Evolutionary conservation across 441 rosid species (phyloP).

Genomic region (Adansonia rubrostipa): DNA sequence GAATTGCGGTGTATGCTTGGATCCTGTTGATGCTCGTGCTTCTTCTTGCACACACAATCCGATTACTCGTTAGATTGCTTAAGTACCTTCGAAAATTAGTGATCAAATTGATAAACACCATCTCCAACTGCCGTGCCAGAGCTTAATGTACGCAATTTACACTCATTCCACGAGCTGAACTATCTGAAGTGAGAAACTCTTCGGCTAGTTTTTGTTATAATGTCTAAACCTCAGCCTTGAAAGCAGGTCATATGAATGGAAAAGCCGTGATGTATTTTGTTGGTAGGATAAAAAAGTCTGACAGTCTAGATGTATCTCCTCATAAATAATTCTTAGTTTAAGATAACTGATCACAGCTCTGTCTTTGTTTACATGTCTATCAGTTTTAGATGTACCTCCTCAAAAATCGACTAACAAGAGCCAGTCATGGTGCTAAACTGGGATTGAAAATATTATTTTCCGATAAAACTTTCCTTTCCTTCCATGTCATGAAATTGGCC

Average conservation of each 20-base stretch:
- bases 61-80: not conserved
- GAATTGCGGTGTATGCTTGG: not conserved
- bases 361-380: no score
- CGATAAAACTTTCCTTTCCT: no score
- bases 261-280: no score
- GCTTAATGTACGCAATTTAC: not conserved
- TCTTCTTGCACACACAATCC: constrained; percentile 6
- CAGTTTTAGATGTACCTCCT: no score
- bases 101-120: not conserved
- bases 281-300: no score
- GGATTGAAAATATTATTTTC: no score
- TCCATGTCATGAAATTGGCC: no score
- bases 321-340: no score
- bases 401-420: no score
- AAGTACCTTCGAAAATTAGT: not conserved
- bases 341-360: no score
- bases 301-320: no score
- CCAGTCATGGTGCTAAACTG: no score
- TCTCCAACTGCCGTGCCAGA: not conserved
- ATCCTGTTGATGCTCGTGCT: not conserved
- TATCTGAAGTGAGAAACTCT: not conserved
- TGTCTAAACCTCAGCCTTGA: not conserved
- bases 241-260: not conserved
- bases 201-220: not conserved
- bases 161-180: not conserved